Evolutionary conservation across 805 yeast genomes (phyloP), one percentile per base, ranked within the genome.

Genomic region (Sugiyamaella smithiae): DNA sequence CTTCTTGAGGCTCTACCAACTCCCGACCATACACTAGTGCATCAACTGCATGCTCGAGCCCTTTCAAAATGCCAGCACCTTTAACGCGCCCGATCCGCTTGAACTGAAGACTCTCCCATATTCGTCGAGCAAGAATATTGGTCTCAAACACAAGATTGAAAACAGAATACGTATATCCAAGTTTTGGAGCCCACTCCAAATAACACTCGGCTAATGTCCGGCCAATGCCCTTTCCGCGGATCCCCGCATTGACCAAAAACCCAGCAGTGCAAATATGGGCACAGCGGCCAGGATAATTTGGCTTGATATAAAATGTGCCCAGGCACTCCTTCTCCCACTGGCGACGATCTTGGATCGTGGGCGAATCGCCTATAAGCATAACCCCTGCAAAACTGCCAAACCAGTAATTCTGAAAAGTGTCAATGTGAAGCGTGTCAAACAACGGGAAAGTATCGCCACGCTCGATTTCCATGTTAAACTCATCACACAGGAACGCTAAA

Each of bases 261-360:
- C 84, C 84, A 1, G 88, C 95, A 0, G 95, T 86, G 58, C 95
- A 89, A n/a, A 93, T 84, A 62, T 91, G 97, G 0, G 95, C 81
- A 16, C 93, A 84, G 40, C 98, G 72, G 1, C 98, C 98, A 0
- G 97, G 96, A 62, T 84, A 91, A 59, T 88, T 85, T 1, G 97
- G 93, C 55, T 85, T 85, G 52, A 91, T 75, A 63, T 77, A 82
- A 62, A 91, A 89, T 1, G 90, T 78, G 0, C 98, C 99, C 41
- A 93, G 71, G 63, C 97, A 91, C 62, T 85, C 90, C 58, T 86
- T 88, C 52, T 89, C 95, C 97, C 98, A 90, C 62, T 84, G 88
- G 45, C 84, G 77, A 43, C 60, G 68, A 54, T 76, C 79, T 19
- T 75, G 59, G 35, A 68, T 62, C 26, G 70, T 69, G 1, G 74